Percentiles rank a stretch among this genome's conserved stretches.
phyloP scores from a whole-genome alignment of 768 basidiomycete species.

The Podaxis sp. region DNA sequence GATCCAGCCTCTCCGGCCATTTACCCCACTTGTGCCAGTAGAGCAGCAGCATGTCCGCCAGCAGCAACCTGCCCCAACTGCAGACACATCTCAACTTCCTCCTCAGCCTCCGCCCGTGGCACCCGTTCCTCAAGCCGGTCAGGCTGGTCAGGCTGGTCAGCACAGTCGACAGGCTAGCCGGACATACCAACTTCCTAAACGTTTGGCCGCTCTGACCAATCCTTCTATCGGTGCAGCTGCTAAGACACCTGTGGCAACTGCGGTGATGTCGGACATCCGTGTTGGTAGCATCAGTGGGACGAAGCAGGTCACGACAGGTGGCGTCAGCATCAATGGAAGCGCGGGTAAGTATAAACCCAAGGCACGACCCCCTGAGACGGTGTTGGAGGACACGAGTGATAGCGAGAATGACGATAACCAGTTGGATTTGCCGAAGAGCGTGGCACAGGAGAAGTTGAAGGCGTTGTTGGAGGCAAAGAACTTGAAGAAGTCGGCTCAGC shows the following conservation, averaged over 20 bases:
- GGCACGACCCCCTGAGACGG: conserved; percentile 61
- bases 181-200: conserved; percentile 8
- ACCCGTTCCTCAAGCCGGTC: not conserved
- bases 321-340: not conserved
- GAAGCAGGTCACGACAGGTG: conserved; percentile 6
- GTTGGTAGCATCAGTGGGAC: conserved; percentile 11
- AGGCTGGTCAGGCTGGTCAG: not conserved
- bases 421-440: conserved; percentile 60
- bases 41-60: conserved; percentile 7
- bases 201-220: not conserved
- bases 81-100: not conserved
- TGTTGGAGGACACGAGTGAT: conserved; percentile 58
- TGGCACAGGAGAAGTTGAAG: conserved; percentile 66
- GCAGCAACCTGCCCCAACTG: not conserved
- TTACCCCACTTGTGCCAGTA: not conserved
- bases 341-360: conserved; percentile 50
- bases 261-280: conserved; percentile 11
- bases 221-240: not conserved
- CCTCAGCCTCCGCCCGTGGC: not conserved
- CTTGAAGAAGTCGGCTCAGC: conserved; percentile 28
- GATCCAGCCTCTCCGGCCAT: conserved; percentile 28
- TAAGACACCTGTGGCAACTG: conserved; percentile 11
- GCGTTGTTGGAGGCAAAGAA: conserved; percentile 49
- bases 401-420: conserved; percentile 43
- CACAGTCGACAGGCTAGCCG: conserved; percentile 10